These are phyloP conservation scores for Erigeron canadensis DNA, from an alignment of 129 eudicot genomes.

Conservation along the genomic window DNA sequence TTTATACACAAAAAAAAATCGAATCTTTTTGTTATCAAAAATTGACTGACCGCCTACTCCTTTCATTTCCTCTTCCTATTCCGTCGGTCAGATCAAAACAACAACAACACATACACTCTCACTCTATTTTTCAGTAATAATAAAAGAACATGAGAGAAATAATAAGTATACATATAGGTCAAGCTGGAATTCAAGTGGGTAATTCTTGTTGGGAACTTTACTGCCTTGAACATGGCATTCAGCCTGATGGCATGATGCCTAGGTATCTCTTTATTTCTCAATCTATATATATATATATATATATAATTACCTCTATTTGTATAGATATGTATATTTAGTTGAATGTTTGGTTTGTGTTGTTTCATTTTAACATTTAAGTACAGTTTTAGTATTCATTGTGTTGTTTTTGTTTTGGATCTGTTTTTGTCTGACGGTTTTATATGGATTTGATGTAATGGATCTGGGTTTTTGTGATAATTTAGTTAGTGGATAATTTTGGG, in stretches of 20 bases:
- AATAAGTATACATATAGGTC: constrained; percentile 96
- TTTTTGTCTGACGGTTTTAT: background rate
- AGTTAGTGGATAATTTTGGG: constrained; percentile 12
- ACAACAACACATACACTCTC: background rate
- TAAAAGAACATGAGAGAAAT: constrained; percentile 87
- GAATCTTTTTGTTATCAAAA: constrained; percentile 18
- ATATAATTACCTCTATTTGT: background rate
- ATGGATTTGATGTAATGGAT: constrained; percentile 3
- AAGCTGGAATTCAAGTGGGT: constrained; percentile 96
- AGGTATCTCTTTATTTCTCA: constrained; percentile 36
- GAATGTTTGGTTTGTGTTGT: constrained; percentile 5
- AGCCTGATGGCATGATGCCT: constrained; percentile 97
- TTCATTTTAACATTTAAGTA: background rate
- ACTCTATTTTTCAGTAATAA: background rate
- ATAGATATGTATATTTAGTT: background rate
- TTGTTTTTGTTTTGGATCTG: background rate
- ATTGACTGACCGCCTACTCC: background rate
- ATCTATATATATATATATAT: background rate
- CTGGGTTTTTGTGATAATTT: constrained; percentile 5
- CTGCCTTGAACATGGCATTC: constrained; percentile 93
- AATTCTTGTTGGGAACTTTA: constrained; percentile 97
- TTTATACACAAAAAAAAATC: constrained; percentile 21
- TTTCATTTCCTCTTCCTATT: background rate
- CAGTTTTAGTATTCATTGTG: background rate
- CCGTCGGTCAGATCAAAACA: background rate